Base-by-base conservation (phyloP, 2,329 filamentous ascomycete genomes). In the Epichloe elymi region DNA sequence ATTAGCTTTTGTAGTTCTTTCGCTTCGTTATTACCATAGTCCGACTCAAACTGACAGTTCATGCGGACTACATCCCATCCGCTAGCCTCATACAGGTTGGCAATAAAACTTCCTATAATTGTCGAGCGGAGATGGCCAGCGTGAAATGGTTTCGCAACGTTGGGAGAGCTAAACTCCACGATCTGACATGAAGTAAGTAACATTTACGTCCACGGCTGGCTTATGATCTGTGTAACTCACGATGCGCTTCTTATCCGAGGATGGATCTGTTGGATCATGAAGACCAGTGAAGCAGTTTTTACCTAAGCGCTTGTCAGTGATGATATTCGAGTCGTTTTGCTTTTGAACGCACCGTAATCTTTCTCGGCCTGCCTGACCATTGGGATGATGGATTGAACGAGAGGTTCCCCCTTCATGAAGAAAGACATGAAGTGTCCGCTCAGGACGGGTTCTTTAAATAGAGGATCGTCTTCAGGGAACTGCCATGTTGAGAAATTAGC, bases 71-170 rank as follows among this genome's bases (percentile, higher is more conserved):
- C 83, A 37, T 89, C 80, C 84, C 84, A 89, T 47, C 85, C 86
- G 36, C 80, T 80, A 35, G 71, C 72, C 59, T 83, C 75, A 64
- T 88, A 85, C 17, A 88, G 68, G 62, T 88, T 88, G 20, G 83
- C 72, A 40, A 89, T 71, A 69, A 88, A 89, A 39, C 84, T 84
- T 46, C 85, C 85, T 54, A 89, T 88, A 62, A 89, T 88, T 38
- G 85, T 90, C 59, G 81, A 85, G 61, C 86, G 76, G 59, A 89
- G 71, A 66, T 90, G 85, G 12, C 85, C 84, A 39, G 85, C 85
- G 63, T 88, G 85, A 71, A 89, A 89, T 23, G 85, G 86, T 69
- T 91, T 91, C 44, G 87, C 87, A 53, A 93, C 89, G 65, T 93
- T 93, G 48, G 88, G 87, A 7, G 85, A 89, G 7, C 84, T 88